Percentiles rank a stretch among this genome's conserved stretches.
Evolutionary conservation across 805 yeast genomes (phyloP).

Genomic region (Blastobotrys muscicola): DNA sequence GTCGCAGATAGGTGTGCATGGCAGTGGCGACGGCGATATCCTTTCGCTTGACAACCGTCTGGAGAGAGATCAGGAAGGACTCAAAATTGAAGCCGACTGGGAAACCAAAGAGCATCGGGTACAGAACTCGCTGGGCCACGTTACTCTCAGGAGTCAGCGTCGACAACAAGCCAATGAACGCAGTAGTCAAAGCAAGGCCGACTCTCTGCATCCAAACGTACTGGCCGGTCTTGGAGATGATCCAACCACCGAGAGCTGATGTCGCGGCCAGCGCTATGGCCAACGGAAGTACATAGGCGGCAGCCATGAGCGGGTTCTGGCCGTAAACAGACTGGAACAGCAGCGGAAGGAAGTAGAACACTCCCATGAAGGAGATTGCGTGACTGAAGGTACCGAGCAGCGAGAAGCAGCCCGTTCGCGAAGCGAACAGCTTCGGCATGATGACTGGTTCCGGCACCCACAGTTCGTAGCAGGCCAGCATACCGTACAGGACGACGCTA

Average conservation of each 20-base stretch:
- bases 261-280: slow-evolving; percentile 36
- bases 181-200: slow-evolving; percentile 31
- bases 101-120: slow-evolving; percentile 39
- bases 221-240: slow-evolving; percentile 35
- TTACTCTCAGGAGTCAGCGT: slow-evolving; percentile 35
- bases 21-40: slow-evolving; percentile 43
- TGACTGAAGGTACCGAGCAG: slow-evolving; percentile 35
- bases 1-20: slow-evolving; percentile 35
- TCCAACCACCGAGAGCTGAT: slow-evolving; percentile 37
- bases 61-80: slow-evolving; percentile 37
- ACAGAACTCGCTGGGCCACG: slow-evolving; percentile 33
- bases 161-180: slow-evolving; percentile 38
- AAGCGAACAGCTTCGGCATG: slow-evolving; percentile 32
- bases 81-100: slow-evolving; percentile 42
- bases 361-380: slow-evolving; percentile 41
- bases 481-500: slow-evolving; percentile 33
- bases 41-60: slow-evolving; percentile 41
- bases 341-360: slow-evolving; percentile 40
- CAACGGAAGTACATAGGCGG: slow-evolving; percentile 36
- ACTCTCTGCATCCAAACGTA: slow-evolving; percentile 35
- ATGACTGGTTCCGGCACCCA: slow-evolving; percentile 33
- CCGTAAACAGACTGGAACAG: slow-evolving; percentile 40
- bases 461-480: slow-evolving; percentile 42
- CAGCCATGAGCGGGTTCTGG: slow-evolving; percentile 31
- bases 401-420: slow-evolving; percentile 21